Conservation (phyloP, 2,329 filamentous ascomycete genomes). For the Sporothrix inflata region DNA sequence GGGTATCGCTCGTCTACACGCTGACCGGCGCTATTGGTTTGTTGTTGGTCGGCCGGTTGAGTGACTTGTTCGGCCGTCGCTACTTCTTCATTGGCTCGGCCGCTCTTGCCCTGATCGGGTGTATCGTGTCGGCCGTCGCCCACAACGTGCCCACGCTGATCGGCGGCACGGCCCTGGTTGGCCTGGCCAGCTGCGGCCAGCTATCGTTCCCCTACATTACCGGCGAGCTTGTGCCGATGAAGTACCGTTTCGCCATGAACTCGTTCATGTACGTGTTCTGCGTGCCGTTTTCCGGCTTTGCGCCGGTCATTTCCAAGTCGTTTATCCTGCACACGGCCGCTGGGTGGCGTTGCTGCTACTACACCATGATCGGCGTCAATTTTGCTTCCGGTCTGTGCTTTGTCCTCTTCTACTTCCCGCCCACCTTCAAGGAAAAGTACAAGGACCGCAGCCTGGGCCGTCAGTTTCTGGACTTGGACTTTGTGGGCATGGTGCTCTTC, state of each 20-base stretch:
- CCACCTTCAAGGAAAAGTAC: conserved; percentile 41
- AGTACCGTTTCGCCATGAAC: conserved; percentile 41
- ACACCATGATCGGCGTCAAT: conserved; percentile 40
- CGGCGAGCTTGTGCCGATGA: conserved; percentile 47
- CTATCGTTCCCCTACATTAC: conserved; percentile 45
- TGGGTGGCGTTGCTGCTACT: conserved; percentile 40
- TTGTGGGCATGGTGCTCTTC: conserved; percentile 40
- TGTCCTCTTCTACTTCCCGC: conserved; percentile 43
- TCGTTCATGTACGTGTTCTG: conserved; percentile 41
- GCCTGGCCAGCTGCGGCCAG: conserved; percentile 44
- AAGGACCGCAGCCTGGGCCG: conserved; percentile 36
- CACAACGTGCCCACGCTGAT: conserved; percentile 44
- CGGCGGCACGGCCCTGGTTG: conserved; percentile 43
- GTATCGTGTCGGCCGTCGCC: conserved; percentile 44
- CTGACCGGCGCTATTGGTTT: conserved; percentile 33
- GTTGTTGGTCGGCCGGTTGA: conserved; percentile 9
- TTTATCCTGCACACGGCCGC: conserved; percentile 37
- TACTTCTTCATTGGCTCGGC: conserved; percentile 39
- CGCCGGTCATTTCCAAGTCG: conserved; percentile 37
- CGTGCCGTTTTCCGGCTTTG: conserved; percentile 39
- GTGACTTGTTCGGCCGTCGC: conserved; percentile 39
- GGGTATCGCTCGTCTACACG: conserved; percentile 39
- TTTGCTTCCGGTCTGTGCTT: conserved; percentile 38
- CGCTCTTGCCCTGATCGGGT: conserved; percentile 43
- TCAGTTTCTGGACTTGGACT: conserved; percentile 41